Conservation (phyloP, 2,329 filamentous ascomycete genomes). For the Gaeumannomyces tritici region DNA sequence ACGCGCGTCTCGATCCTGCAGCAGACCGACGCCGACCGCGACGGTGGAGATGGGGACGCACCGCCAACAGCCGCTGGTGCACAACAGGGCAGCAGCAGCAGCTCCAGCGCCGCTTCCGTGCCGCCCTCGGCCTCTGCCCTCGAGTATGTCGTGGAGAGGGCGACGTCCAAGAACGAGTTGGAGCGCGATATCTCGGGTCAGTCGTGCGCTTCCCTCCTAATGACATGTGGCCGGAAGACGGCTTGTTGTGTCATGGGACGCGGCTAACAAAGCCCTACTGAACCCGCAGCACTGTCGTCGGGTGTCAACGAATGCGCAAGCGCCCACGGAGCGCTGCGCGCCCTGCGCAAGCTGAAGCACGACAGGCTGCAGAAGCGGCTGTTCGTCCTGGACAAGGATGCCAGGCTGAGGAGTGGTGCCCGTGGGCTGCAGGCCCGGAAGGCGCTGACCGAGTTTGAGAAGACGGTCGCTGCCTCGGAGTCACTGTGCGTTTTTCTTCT, state of each 20-base stretch:
- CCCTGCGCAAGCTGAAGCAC: slow-evolving; percentile 52
- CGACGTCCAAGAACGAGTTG: slow-evolving; percentile 44
- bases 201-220: slow-evolving; percentile 7
- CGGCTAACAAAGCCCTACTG: not conserved
- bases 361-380: slow-evolving; percentile 52
- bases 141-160: slow-evolving; percentile 57
- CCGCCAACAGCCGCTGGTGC: not conserved
- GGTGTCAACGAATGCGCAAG: slow-evolving; percentile 52
- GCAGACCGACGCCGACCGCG: slow-evolving; percentile 40
- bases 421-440: slow-evolving; percentile 70
- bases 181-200: slow-evolving; percentile 52
- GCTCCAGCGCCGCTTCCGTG: no score
- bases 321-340: slow-evolving; percentile 51
- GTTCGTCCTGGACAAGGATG: slow-evolving; percentile 64
- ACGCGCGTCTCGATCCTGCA: slow-evolving; percentile 60
- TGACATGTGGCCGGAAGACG: no score
- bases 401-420: slow-evolving; percentile 63
- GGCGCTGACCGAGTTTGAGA: slow-evolving; percentile 59
- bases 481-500: slow-evolving; percentile 34
- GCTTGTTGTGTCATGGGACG: not conserved
- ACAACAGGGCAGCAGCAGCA: no score
- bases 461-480: slow-evolving; percentile 49
- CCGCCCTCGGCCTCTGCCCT: slow-evolving; percentile 36
- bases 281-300: slow-evolving; percentile 38
- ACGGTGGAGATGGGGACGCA: slow-evolving; percentile 5